Conservation (phyloP, 2,329 filamentous ascomycete species). For the Trichoderma simmonsii region DNA sequence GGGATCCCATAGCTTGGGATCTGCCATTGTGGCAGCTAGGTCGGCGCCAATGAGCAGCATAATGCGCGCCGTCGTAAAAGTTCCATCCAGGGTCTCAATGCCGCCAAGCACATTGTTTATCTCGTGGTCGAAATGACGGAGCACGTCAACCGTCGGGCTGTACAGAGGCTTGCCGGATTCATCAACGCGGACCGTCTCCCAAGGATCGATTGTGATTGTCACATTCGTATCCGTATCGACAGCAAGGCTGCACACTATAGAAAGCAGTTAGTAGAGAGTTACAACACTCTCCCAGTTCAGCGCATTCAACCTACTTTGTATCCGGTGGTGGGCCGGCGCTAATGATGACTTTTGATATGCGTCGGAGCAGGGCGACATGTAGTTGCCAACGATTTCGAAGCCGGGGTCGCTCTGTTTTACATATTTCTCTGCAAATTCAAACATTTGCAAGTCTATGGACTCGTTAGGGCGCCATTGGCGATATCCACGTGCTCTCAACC, state of each 20-base stretch:
- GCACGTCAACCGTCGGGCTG: conserved; percentile 76
- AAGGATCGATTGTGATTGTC: conserved; percentile 79
- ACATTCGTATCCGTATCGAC: conserved; percentile 63
- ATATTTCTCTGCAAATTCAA: conserved; percentile 77
- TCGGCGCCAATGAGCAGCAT: conserved; percentile 74
- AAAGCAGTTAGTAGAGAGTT: background rate
- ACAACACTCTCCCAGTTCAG: background rate
- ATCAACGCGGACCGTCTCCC: conserved; percentile 57
- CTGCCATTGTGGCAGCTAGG: conserved; percentile 66
- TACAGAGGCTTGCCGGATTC: conserved; percentile 66
- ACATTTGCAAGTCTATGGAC: conserved; percentile 66
- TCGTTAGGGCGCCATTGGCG: background rate
- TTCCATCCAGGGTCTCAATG: conserved; percentile 61
- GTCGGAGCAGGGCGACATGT: conserved; percentile 44
- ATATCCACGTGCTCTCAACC: background rate
- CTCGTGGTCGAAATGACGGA: conserved; percentile 82
- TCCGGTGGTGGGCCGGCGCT: conserved; percentile 26
- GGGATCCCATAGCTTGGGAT: conserved; percentile 72
- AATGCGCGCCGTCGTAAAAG: conserved; percentile 62
- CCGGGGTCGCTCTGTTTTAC: conserved; percentile 55
- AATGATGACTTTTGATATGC: conserved; percentile 40
- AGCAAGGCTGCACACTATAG: conserved; percentile 68
- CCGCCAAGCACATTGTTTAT: conserved; percentile 78
- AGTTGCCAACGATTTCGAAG: conserved; percentile 80
- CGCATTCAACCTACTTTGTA: conserved; percentile 44